These are phyloP conservation scores for Cyamopsis tetragonoloba DNA, from an alignment of 306 rosid species.

Conservation along the genomic window DNA sequence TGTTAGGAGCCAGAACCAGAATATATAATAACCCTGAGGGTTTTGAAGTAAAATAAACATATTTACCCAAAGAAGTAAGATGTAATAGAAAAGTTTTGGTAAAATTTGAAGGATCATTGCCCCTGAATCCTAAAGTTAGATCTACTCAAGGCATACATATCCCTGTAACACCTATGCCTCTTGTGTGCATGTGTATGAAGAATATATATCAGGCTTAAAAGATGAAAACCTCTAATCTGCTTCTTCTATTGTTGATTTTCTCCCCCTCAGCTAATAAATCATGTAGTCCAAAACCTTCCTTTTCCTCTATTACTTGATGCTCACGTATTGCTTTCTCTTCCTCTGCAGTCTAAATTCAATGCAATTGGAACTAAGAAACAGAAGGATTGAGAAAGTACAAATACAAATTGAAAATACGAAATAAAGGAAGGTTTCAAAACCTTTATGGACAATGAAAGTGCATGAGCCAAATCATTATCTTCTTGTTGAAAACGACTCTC, in stretches of 20 bases:
- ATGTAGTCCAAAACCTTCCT: conserved; percentile 16
- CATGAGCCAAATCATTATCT: conserved; percentile 70
- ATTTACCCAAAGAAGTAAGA: not conserved
- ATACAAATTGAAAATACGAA: conserved; percentile 1
- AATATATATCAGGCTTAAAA: conserved; percentile 15
- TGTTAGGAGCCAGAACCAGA: conserved; percentile 11
- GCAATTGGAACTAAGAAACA: conserved; percentile 31
- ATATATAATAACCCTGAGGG: conserved; percentile 8
- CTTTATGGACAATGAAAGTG: conserved; percentile 68
- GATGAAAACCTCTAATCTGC: conserved; percentile 39
- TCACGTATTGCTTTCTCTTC: conserved; percentile 52
- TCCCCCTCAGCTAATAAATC: conserved; percentile 17
- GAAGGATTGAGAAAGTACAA: conserved; percentile 16
- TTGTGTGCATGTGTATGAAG: not conserved
- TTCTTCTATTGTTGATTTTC: conserved; percentile 29
- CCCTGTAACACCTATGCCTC: not conserved
- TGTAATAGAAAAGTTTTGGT: not conserved
- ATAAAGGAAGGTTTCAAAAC: conserved; percentile 29
- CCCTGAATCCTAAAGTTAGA: not conserved
- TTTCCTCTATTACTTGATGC: conserved; percentile 22
- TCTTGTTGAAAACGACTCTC: conserved; percentile 40
- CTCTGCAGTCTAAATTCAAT: conserved; percentile 57
- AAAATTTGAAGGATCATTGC: not conserved
- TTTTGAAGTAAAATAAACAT: conserved; percentile 6
- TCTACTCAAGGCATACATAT: conserved; percentile 3